These are phyloP conservation scores for Prunus mira DNA, from an alignment of 306 rosid genomes.

Conservation along the genomic window DNA sequence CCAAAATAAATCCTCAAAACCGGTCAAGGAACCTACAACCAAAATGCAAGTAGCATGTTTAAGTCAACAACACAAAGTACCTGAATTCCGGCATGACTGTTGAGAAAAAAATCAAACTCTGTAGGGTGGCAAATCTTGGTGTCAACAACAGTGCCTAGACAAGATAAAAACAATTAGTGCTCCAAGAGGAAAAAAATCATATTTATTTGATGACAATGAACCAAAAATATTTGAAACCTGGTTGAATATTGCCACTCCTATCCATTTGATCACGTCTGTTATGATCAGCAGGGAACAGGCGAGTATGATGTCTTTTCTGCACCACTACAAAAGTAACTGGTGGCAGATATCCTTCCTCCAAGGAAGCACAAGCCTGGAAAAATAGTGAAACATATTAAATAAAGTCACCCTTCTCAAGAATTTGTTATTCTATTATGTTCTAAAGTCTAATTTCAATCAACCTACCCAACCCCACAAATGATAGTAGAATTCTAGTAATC, in stretches of 20 bases:
- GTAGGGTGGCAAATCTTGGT: slow-evolving; percentile 60
- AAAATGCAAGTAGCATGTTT: neutral
- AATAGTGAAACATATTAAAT: too few relatives aligned
- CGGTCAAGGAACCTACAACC: neutral
- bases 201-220: neutral
- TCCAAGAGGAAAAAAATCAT: neutral
- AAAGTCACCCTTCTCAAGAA: neutral
- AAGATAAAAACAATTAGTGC: neutral
- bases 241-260: slow-evolving; percentile 68
- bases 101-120: slow-evolving; percentile 67
- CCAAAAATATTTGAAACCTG: slow-evolving; percentile 43
- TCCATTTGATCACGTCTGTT: slow-evolving; percentile 24
- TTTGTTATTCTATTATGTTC: neutral
- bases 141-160: slow-evolving; percentile 76
- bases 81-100: slow-evolving; percentile 86
- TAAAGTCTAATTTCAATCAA: neutral
- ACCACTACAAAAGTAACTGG: slow-evolving; percentile 69
- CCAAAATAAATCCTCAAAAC: neutral
- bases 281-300: slow-evolving; percentile 46
- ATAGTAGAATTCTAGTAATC: neutral
- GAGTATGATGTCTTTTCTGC: slow-evolving; percentile 74
- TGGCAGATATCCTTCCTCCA: slow-evolving; percentile 46
- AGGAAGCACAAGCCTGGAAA: slow-evolving; percentile 60
- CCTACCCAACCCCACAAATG: neutral
- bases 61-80: slow-evolving; percentile 15